Conservation (phyloP, 257 asterid species). For the Petunia secreta region DNA sequence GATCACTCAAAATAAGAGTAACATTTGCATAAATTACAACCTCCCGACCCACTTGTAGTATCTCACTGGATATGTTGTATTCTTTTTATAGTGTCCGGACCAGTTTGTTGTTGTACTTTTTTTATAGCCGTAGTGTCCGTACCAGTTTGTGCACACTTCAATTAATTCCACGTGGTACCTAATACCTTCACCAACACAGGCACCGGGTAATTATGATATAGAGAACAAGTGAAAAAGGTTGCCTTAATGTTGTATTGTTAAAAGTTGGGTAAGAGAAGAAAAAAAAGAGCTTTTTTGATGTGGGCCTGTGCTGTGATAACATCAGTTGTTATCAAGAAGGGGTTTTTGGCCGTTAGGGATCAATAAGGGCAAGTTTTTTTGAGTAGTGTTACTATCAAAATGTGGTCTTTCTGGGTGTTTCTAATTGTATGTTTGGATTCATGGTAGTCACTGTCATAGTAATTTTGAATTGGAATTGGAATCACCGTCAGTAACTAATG, state of each 20-base stretch:
- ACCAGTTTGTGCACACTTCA: too few relatives aligned
- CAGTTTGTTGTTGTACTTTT: too few relatives aligned
- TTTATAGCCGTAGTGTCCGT: too few relatives aligned
- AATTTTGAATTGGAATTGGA: slow-evolving; percentile 39
- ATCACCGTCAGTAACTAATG: slow-evolving; percentile 46
- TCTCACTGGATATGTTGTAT: too few relatives aligned
- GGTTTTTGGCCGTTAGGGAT: slow-evolving; percentile 51
- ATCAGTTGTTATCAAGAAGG: slow-evolving; percentile 40
- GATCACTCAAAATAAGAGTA: too few relatives aligned
- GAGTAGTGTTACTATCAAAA: slow-evolving; percentile 32
- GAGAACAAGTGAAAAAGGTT: neutral
- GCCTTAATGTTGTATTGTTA: neutral
- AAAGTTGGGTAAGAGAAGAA: neutral
- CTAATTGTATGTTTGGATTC: slow-evolving; percentile 45
- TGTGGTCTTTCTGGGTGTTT: slow-evolving; percentile 36
- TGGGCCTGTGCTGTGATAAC: slow-evolving; percentile 61
- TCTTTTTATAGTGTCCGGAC: too few relatives aligned
- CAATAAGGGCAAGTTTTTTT: slow-evolving; percentile 43
- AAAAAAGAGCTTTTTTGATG: slow-evolving; percentile 13
- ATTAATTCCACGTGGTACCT: too few relatives aligned
- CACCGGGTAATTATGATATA: neutral
- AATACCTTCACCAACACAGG: too few relatives aligned
- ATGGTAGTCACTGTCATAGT: slow-evolving; percentile 48
- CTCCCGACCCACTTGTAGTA: neutral
- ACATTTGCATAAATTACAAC: too few relatives aligned